Conservation (phyloP, 2,329 filamentous ascomycete genomes). For the Colletotrichum euphorbiae region DNA sequence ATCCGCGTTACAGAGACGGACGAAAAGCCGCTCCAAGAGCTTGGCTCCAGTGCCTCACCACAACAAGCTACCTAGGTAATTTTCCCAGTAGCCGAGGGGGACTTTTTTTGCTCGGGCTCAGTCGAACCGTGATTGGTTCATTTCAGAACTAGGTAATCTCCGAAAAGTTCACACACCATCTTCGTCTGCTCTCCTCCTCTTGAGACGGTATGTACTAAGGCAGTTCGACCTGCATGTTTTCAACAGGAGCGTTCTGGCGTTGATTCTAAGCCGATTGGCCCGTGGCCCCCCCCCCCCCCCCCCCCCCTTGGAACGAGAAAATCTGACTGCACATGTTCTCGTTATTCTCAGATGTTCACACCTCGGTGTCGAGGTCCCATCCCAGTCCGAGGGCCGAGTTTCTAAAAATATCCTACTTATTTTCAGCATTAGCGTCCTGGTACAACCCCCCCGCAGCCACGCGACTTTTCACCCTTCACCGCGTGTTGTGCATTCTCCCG, state of each 20-base stretch:
- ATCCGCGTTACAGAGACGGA: neutral
- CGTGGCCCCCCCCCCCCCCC: too few relatives aligned
- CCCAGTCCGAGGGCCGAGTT: conserved; percentile 6
- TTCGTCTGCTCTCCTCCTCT: neutral
- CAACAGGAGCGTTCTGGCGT: conserved; percentile 16
- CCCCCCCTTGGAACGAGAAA: too few relatives aligned
- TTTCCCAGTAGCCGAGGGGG: too few relatives aligned
- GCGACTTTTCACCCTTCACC: conserved; percentile 18
- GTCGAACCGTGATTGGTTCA: too few relatives aligned
- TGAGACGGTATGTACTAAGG: conserved; percentile 30
- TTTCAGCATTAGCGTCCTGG: conserved; percentile 32
- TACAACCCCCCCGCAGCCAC: conserved; percentile 31
- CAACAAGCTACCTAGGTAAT: neutral
- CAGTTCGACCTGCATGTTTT: conserved; percentile 16
- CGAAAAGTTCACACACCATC: neutral
- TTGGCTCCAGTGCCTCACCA: conserved; percentile 8
- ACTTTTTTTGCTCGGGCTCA: too few relatives aligned
- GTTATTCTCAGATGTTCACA: neutral
- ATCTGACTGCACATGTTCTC: conserved; percentile 9
- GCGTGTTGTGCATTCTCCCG: neutral
- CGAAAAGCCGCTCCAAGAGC: neutral
- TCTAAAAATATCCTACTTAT: conserved; percentile 40
- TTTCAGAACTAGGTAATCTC: conserved; percentile 3
- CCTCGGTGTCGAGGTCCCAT: conserved; percentile 17
- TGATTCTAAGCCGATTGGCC: conserved; percentile 29